Conservation (phyloP, 257 asterid species). For the Solanum stenotomum region DNA sequence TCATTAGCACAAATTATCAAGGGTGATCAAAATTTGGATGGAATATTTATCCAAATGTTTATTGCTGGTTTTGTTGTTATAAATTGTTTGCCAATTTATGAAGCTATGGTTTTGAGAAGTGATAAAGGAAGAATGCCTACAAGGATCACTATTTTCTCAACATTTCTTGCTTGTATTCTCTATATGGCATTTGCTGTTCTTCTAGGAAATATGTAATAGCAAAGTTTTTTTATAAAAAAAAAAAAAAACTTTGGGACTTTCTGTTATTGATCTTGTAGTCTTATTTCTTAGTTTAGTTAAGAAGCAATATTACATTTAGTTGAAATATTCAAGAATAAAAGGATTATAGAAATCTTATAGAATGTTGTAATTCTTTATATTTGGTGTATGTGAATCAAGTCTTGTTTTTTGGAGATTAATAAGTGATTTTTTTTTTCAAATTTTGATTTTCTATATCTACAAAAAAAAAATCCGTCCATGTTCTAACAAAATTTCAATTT, state of each 20-base stretch:
- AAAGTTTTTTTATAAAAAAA: background rate
- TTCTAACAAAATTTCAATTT: background rate
- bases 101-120: slow-evolving; percentile 50
- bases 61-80: slow-evolving; percentile 43
- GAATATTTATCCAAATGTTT: slow-evolving; percentile 20
- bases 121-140: slow-evolving; percentile 60
- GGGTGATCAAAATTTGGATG: slow-evolving; percentile 13
- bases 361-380: background rate
- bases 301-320: background rate
- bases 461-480: background rate
- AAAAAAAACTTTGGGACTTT: background rate
- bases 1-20: slow-evolving; percentile 14
- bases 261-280: background rate
- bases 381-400: background rate
- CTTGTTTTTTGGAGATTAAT: background rate
- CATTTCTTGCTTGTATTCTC: slow-evolving; percentile 23
- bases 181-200: slow-evolving; percentile 3
- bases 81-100: slow-evolving; percentile 56
- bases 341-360: background rate
- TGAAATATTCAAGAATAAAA: background rate
- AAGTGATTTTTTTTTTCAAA: background rate
- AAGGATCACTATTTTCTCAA: slow-evolving; percentile 28
- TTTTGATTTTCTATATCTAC: background rate
- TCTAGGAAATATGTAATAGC: background rate
- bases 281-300: background rate